Evolutionary conservation across 129 eudicot genomes (phyloP).

Genomic region (Mikania micrantha): DNA sequence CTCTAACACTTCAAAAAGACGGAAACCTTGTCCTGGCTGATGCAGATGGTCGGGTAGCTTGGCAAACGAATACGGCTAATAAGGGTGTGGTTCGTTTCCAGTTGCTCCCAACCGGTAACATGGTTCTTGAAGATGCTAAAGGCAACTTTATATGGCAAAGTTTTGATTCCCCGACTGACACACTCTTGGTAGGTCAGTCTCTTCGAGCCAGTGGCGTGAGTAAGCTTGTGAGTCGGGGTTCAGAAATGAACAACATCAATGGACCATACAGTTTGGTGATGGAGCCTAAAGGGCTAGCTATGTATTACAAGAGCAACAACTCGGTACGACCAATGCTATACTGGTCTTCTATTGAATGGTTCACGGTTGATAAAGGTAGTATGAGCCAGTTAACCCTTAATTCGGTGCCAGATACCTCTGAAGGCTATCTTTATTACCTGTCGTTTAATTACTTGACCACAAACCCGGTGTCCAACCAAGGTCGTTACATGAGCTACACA

Average conservation of each 20-base stretch:
- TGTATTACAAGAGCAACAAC: slow-evolving; percentile 32
- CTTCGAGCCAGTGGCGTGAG: background rate
- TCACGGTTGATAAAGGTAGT: slow-evolving; percentile 15
- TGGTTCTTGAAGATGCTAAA: slow-evolving; percentile 31
- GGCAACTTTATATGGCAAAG: slow-evolving; percentile 47
- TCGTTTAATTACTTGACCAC: slow-evolving; percentile 3
- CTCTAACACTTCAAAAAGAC: slow-evolving; percentile 9
- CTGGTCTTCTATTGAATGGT: slow-evolving; percentile 16
- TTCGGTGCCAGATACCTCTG: slow-evolving; percentile 6
- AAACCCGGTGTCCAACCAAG: background rate
- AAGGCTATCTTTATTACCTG: slow-evolving; percentile 8
- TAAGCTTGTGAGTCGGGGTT: slow-evolving; percentile 36
- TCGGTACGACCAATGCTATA: slow-evolving; percentile 32
- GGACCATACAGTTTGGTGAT: slow-evolving; percentile 31
- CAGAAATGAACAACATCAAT: slow-evolving; percentile 1
- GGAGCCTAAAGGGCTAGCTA: slow-evolving; percentile 32
- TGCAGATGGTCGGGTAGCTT: slow-evolving; percentile 25
- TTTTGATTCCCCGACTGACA: slow-evolving; percentile 44
- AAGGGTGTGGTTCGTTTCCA: slow-evolving; percentile 33
- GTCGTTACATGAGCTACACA: background rate
- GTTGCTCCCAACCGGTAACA: slow-evolving; percentile 36
- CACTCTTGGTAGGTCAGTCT: slow-evolving; percentile 38
- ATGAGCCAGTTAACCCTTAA: slow-evolving; percentile 17
- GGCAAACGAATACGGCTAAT: slow-evolving; percentile 47
- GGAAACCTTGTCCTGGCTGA: slow-evolving; percentile 44